Evolutionary conservation across 2,329 filamentous ascomycete species (phyloP).

Genomic region (Amauroascus niger): DNA sequence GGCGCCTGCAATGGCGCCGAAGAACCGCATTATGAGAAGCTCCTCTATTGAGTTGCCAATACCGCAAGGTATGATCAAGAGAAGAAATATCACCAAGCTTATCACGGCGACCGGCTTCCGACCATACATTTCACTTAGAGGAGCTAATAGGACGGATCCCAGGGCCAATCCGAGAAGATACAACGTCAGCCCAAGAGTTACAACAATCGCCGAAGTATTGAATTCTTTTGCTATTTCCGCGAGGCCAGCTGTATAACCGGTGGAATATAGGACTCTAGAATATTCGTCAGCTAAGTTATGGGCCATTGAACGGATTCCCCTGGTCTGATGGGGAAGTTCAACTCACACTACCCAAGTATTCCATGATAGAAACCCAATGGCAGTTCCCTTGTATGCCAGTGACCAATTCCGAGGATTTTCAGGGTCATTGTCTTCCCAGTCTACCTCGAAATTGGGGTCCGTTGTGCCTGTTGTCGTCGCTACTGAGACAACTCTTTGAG

Average conservation of each 20-base stretch:
- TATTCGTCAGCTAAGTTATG: neutral
- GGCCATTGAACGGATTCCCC: neutral
- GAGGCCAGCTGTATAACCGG: constrained; percentile 65
- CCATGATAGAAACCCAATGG: constrained; percentile 48
- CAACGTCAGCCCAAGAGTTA: constrained; percentile 66
- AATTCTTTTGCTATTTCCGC: constrained; percentile 61
- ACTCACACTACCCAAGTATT: constrained; percentile 47
- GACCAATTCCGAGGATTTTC: constrained; percentile 62
- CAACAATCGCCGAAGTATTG: constrained; percentile 47
- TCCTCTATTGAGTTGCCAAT: constrained; percentile 57
- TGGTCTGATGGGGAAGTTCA: neutral
- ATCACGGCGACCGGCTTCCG: constrained; percentile 54
- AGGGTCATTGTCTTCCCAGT: constrained; percentile 54
- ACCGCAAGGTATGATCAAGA: constrained; percentile 63
- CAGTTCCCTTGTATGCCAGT: constrained; percentile 47
- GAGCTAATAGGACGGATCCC: constrained; percentile 64
- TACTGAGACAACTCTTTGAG: constrained; percentile 37
- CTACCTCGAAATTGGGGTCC: constrained; percentile 59
- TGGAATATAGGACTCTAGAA: constrained; percentile 58
- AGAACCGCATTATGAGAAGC: constrained; percentile 63
- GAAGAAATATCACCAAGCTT: constrained; percentile 53
- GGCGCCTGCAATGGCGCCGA: constrained; percentile 63
- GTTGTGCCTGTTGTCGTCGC: constrained; percentile 36
- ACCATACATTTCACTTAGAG: constrained; percentile 46
- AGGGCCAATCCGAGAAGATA: constrained; percentile 66